Percentiles rank a stretch among this genome's conserved stretches.
Conservation (phyloP, 2,329 filamentous ascomycete species). For the Corynespora cassiicola region DNA sequence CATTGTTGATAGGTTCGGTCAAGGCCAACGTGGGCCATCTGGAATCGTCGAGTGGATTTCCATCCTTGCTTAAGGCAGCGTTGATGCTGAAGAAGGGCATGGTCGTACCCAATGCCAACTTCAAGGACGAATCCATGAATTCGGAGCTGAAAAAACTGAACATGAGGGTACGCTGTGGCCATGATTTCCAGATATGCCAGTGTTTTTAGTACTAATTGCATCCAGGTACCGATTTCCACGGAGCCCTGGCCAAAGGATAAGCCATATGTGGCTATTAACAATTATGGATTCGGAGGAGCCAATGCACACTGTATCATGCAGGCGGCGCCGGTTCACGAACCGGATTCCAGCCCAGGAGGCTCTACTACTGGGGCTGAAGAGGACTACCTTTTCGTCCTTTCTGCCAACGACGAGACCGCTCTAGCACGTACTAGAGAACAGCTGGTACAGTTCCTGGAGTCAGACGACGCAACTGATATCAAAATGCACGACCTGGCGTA, state of each 20-base stretch:
- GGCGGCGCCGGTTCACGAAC: slow-evolving; percentile 3
- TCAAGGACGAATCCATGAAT: too few species aligned
- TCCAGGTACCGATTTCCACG: not conserved
- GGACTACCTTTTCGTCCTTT: slow-evolving; percentile 17
- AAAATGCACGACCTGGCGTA: not conserved
- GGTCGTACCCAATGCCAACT: slow-evolving; percentile 66
- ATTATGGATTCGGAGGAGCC: slow-evolving; percentile 16
- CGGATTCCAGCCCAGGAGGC: slow-evolving; percentile 12
- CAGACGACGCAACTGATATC: slow-evolving; percentile 1
- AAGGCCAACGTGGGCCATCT: slow-evolving; percentile 49
- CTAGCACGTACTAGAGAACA: slow-evolving; percentile 2
- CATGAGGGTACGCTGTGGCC: too few species aligned
- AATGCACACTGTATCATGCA: slow-evolving; percentile 15
- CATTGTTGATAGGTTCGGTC: slow-evolving; percentile 6
- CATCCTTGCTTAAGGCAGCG: slow-evolving; percentile 42
- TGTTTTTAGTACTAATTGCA: not conserved
- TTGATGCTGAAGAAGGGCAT: slow-evolving; percentile 44
- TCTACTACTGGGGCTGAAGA: slow-evolving; percentile 11
- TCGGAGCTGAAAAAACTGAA: too few species aligned
- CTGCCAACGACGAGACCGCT: slow-evolving; percentile 18
- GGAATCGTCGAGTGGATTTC: slow-evolving; percentile 43
- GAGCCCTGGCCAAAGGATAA: slow-evolving; percentile 11
- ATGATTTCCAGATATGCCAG: too few species aligned
- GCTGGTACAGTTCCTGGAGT: slow-evolving; percentile 1
- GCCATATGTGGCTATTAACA: slow-evolving; percentile 11